Conservation (phyloP, 805 yeast genomes). For the Cyberlindnera samutprakarnensis region DNA sequence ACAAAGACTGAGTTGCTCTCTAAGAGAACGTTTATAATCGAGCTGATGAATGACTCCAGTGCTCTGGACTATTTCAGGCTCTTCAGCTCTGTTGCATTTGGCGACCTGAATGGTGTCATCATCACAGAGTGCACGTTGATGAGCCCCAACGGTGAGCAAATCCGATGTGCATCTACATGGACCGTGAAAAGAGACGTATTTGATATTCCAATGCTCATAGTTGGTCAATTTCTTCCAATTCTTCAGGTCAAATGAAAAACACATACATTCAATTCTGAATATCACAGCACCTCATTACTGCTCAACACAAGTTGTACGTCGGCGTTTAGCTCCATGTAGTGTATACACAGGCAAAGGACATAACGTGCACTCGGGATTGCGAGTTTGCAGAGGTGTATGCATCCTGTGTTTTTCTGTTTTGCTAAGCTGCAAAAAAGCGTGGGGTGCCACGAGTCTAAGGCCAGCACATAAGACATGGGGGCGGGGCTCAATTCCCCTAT, state of each 20-base stretch:
- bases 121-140: constrained; percentile 32
- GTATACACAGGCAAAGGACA: no score
- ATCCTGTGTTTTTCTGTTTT: no score
- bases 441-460: no score
- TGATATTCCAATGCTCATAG: constrained; percentile 77
- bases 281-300: no score
- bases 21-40: constrained; percentile 63
- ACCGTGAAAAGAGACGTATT: constrained; percentile 78
- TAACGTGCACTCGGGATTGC: no score
- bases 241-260: constrained; percentile 24
- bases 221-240: constrained; percentile 74
- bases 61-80: constrained; percentile 65
- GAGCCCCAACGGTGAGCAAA: constrained; percentile 29
- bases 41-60: constrained; percentile 74
- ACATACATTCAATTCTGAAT: no score
- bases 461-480: no score
- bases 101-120: constrained; percentile 31
- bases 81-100: constrained; percentile 52
- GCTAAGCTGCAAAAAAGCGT: no score
- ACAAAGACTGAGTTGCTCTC: constrained; percentile 48
- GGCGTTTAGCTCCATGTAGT: no score
- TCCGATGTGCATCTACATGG: constrained; percentile 75
- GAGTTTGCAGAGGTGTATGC: no score
- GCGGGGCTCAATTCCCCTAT: no score
- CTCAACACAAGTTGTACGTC: no score